Evolutionary conservation across 2,329 filamentous ascomycete species (phyloP).

Genomic region (Colletotrichum somersetense): DNA sequence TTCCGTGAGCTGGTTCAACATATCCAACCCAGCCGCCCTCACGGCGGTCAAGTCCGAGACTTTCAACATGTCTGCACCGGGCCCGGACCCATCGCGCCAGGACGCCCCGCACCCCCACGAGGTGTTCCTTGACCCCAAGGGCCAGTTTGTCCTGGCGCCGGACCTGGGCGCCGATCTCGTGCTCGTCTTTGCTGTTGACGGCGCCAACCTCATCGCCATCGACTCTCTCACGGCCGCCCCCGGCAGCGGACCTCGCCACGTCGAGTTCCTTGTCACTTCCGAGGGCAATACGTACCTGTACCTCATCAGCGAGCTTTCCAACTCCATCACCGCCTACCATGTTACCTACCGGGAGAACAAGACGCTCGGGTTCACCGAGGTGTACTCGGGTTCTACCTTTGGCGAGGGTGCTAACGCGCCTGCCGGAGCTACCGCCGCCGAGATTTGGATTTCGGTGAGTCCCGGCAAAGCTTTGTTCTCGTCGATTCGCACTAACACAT

Average conservation of each 20-base stretch:
- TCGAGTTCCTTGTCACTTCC: conserved; percentile 64
- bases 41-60: conserved; percentile 53
- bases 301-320: conserved; percentile 71
- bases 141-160: conserved; percentile 71
- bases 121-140: conserved; percentile 74
- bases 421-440: conserved; percentile 61
- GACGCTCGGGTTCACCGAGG: conserved; percentile 58
- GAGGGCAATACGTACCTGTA: conserved; percentile 66
- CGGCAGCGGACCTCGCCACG: conserved; percentile 75
- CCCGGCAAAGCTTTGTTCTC: not conserved
- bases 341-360: conserved; percentile 63
- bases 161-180: conserved; percentile 76
- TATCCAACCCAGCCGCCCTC: conserved; percentile 54
- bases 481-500: conserved; percentile 12
- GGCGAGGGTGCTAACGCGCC: conserved; percentile 58
- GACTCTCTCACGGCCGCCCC: conserved; percentile 57
- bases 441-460: conserved; percentile 70
- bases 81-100: conserved; percentile 61
- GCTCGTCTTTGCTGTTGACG: conserved; percentile 67
- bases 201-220: conserved; percentile 56
- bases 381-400: conserved; percentile 63
- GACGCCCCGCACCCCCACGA: conserved; percentile 73
- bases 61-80: conserved; percentile 55
- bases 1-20: conserved; percentile 60
- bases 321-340: conserved; percentile 67